phyloP scores from a whole-genome alignment of 495 filamentous ascomycete species.

The Xylaria scruposa region DNA sequence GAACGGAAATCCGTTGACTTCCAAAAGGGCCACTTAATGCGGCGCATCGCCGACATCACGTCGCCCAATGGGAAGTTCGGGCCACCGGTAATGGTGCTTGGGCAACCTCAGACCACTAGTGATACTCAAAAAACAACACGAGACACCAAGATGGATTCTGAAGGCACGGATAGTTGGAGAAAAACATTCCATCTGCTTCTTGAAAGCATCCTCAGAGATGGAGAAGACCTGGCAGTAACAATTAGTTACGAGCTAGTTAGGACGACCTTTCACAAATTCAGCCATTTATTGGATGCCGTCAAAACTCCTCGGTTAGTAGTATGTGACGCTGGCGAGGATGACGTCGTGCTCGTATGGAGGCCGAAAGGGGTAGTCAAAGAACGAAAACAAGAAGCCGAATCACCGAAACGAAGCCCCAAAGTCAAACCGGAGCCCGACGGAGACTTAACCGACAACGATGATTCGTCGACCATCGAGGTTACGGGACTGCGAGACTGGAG shows the following conservation, averaged over 20 bases:
- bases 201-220: conserved; percentile 51
- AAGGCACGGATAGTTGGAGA: conserved; percentile 45
- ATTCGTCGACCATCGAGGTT: conserved; percentile 27
- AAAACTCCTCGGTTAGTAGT: conserved; percentile 46
- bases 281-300: conserved; percentile 49
- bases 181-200: conserved; percentile 55
- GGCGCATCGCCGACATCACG: conserved; percentile 39
- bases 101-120: conserved; percentile 11
- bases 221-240: conserved; percentile 53
- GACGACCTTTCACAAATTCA: conserved; percentile 44
- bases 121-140: not conserved
- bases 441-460: not conserved
- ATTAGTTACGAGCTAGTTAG: conserved; percentile 50
- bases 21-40: conserved; percentile 45
- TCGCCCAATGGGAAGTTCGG: conserved; percentile 51
- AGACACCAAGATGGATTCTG: conserved; percentile 14
- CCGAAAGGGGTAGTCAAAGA: conserved; percentile 12
- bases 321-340: conserved; percentile 43
- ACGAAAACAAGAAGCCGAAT: not conserved
- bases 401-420: not conserved
- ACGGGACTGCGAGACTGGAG: conserved; percentile 56
- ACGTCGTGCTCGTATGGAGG: conserved; percentile 43
- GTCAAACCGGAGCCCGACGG: not conserved
- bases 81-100: conserved; percentile 43
- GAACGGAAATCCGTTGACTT: conserved; percentile 38